These are phyloP conservation scores for Tulasnella sp. DNA, from an alignment of 768 basidiomycete species.

Conservation along the genomic window DNA sequence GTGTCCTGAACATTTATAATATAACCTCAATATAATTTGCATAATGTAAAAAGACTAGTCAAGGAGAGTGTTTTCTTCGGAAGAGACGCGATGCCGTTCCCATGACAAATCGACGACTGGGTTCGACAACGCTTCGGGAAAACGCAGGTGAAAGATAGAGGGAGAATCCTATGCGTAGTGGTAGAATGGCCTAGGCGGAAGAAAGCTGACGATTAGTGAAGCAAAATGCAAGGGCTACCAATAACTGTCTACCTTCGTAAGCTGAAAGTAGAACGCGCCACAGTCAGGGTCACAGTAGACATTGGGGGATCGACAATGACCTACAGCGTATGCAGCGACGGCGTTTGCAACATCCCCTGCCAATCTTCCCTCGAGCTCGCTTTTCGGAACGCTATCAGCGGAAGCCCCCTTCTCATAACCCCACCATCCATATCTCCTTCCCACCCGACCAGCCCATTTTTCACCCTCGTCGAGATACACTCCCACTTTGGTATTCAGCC, in stretches of 20 bases:
- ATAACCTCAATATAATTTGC: neutral
- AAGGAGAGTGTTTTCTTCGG: neutral
- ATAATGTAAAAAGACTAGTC: neutral
- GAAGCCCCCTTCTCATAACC: constrained; percentile 54
- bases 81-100: neutral
- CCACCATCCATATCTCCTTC: constrained; percentile 69
- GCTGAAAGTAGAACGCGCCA: neutral
- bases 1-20: neutral
- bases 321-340: constrained; percentile 68
- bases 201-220: neutral
- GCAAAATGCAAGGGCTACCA: neutral
- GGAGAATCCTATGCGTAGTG: constrained; percentile 62
- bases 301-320: constrained; percentile 51
- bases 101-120: constrained; percentile 26
- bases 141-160: constrained; percentile 67
- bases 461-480: constrained; percentile 75
- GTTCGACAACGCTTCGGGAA: constrained; percentile 58
- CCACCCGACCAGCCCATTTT: constrained; percentile 59
- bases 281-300: neutral
- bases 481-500: constrained; percentile 40
- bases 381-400: constrained; percentile 18
- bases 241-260: constrained; percentile 5
- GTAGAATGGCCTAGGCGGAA: constrained; percentile 54
- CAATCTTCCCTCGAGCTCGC: constrained; percentile 34
- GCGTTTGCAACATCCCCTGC: constrained; percentile 77